A percentile compares a stretch with the other conserved stretches of the same genome.
Conservation (phyloP, 164 flowering plant genomes). For the Nymphaea colorata region DNA sequence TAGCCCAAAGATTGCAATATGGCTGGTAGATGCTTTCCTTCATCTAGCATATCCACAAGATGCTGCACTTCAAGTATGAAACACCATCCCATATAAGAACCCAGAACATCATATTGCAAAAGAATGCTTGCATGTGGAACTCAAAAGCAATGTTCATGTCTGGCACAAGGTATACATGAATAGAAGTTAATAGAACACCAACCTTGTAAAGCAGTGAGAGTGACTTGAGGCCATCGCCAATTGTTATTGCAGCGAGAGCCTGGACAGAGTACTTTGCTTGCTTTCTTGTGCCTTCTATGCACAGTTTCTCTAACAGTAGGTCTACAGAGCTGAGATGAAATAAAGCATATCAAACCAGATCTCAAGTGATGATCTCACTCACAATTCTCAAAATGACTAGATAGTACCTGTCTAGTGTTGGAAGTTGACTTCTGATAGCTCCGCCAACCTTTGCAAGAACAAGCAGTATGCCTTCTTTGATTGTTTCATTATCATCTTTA, state of each 20-base stretch:
- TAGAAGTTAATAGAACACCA: not conserved
- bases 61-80: slow-evolving; percentile 38
- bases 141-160: no score
- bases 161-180: not conserved
- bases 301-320: slow-evolving; percentile 71
- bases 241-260: slow-evolving; percentile 87
- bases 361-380: no score
- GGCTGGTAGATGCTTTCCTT: slow-evolving; percentile 72
- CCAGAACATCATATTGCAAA: not conserved
- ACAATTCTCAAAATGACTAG: no score
- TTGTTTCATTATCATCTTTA: slow-evolving; percentile 75
- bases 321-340: slow-evolving; percentile 71
- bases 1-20: slow-evolving; percentile 92
- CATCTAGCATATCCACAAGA: slow-evolving; percentile 88
- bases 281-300: slow-evolving; percentile 86
- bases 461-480: slow-evolving; percentile 81
- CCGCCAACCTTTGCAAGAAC: slow-evolving; percentile 93
- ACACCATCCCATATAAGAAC: slow-evolving; percentile 10
- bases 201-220: slow-evolving; percentile 97
- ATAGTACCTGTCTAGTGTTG: not conserved
- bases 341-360: no score
- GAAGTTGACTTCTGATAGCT: slow-evolving; percentile 68
- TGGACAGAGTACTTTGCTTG: slow-evolving; percentile 98
- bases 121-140: no score
- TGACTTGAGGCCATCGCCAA: slow-evolving; percentile 91